Base-by-base conservation (phyloP, 495 filamentous ascomycete species). In the Bacidia rubella region DNA sequence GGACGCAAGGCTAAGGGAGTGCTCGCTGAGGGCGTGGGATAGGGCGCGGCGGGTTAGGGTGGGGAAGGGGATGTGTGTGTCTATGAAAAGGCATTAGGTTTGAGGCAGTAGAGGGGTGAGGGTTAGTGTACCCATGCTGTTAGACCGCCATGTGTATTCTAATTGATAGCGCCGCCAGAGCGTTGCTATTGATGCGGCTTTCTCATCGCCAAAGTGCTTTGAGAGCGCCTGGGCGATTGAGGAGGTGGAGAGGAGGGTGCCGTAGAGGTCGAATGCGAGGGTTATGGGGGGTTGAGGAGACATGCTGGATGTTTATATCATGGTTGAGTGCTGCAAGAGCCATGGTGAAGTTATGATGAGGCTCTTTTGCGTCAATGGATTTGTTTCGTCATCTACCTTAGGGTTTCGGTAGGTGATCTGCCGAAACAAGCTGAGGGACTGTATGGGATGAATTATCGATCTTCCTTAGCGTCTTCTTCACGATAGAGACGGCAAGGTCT, bases 131-230 rank as follows among this genome's bases (percentile, higher is more conserved):
- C 85, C 69, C 85, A 90, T 90, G 75, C 79, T 85, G 59, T 83
- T 90, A 55, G 85, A 63, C 43, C 85, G 67, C 85, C 85, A 92
- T 32, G 86, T 86, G 57, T 90, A 92, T 65, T 88, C 86, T 19
- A 94, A 71, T 62, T 89, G 85, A 60, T 77, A 78, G 22, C 68
- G 73, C 42, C 76, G 62, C 77, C 76, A 82, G 57, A 74, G 60
- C 21, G 73, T 62, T 7, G 82, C 75, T 12, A 90, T 70, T 5
- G 63, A 58, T 7, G 67, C 57, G 11, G 78, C 76, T 57, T 75
- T 73, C 22, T 80, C 79, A 42, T 75, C 50, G 45, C 75, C 70
- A 29, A 76, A 72, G 46, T 73, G 63, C 41, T 67, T 60, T 49
- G 72, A 68, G 17, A 83, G 64, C 44, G 75, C 64, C 11, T 68